phyloP scores from a whole-genome alignment of 345 rosid species.

The Aquilaria sinensis region DNA sequence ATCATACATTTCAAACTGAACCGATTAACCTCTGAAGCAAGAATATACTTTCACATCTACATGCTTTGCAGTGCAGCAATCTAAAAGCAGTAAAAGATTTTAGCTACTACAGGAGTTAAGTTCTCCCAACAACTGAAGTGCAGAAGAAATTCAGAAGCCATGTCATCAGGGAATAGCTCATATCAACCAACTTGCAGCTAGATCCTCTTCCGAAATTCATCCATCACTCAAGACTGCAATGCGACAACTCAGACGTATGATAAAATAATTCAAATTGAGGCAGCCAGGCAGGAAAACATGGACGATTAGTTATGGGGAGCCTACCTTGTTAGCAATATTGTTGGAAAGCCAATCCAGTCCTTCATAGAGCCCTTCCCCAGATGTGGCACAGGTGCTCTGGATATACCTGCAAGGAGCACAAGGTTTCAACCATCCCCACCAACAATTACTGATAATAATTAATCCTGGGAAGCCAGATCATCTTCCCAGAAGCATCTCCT shows the following conservation, averaged over 20 bases:
- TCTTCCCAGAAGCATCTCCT: too few relatives aligned
- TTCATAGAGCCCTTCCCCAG: constrained; percentile 73
- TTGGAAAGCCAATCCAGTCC: constrained; percentile 84
- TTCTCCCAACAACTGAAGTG: constrained; percentile 11
- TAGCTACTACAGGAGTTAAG: too few relatives aligned
- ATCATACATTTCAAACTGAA: too few relatives aligned
- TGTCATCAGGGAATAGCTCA: too few relatives aligned
- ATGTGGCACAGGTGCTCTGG: constrained; percentile 31
- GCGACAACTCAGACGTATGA: neutral
- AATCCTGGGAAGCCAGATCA: too few relatives aligned
- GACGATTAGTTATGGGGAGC: neutral
- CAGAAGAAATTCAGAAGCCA: neutral
- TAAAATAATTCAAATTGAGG: neutral
- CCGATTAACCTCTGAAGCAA: too few relatives aligned
- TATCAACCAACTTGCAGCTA: too few relatives aligned
- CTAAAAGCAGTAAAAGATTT: too few relatives aligned
- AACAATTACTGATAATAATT: neutral
- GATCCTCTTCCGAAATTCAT: neutral
- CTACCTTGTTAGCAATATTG: constrained; percentile 67
- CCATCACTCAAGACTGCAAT: constrained; percentile 19
- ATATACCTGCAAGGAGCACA: constrained; percentile 52
- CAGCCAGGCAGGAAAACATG: neutral
- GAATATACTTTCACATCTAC: too few relatives aligned
- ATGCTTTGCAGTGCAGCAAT: too few relatives aligned
- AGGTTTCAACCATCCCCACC: neutral